Conservation (phyloP, 139 green algal genomes). For the Yamagishiella unicocca region DNA sequence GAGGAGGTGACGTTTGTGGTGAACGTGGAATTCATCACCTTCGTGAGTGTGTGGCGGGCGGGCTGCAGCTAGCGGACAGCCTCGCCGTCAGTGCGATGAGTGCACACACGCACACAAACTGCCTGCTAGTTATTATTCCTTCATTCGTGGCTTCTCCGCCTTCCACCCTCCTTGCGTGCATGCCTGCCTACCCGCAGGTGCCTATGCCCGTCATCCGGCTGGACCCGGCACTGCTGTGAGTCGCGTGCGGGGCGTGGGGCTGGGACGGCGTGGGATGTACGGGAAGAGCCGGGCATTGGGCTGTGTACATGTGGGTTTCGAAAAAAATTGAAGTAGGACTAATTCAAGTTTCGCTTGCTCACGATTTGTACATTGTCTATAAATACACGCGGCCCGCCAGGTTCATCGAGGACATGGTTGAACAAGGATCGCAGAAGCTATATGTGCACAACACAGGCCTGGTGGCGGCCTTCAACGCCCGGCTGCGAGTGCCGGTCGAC, state of each 20-base stretch:
- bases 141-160: not conserved
- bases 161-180: not conserved
- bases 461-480: not conserved
- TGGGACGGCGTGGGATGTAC: too few relatives aligned
- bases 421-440: not conserved
- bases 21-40: not conserved
- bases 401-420: conserved; percentile 3
- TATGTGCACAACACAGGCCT: not conserved
- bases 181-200: not conserved
- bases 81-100: too few relatives aligned
- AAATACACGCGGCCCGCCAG: too few relatives aligned
- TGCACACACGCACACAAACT: too few relatives aligned
- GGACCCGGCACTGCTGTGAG: not conserved
- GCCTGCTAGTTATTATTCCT: not conserved
- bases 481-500: not conserved
- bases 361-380: too few relatives aligned
- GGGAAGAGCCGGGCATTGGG: too few relatives aligned
- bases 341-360: too few relatives aligned
- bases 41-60: not conserved
- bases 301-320: too few relatives aligned
- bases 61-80: too few relatives aligned
- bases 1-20: not conserved
- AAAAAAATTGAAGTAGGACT: too few relatives aligned
- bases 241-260: too few relatives aligned
- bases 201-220: conserved; percentile 25